A percentile compares a stretch with the other conserved stretches of the same genome.
Conservation (phyloP, 495 filamentous ascomycete genomes). For the Tuber indicum region DNA sequence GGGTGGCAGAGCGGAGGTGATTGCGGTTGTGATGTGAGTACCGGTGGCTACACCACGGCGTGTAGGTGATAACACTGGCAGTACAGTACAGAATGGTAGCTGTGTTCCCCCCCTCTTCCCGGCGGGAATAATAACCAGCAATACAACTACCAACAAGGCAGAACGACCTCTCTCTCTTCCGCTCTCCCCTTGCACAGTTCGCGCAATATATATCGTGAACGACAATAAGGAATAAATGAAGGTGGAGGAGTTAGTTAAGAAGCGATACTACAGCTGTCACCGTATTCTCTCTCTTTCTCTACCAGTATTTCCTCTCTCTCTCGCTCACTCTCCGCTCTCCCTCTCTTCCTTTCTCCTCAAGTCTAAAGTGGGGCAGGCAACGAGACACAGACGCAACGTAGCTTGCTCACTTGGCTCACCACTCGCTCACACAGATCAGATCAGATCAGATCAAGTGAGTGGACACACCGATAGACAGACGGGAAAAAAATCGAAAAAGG, state of each 20-base stretch:
- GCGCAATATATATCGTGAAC: conserved; percentile 1
- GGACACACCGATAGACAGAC: background rate
- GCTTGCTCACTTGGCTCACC: conserved; percentile 1
- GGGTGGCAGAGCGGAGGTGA: conserved; percentile 13
- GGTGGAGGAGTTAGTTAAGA: background rate
- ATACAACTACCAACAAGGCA: background rate
- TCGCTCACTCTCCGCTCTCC: background rate
- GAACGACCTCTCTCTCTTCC: background rate
- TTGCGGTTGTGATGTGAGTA: conserved; percentile 1
- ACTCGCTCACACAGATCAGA: conserved; percentile 6
- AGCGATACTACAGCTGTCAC: background rate
- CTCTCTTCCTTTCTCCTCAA: conserved; percentile 4
- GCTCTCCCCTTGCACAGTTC: background rate
- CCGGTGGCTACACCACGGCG: conserved; percentile 2
- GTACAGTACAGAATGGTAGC: background rate
- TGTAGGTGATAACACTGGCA: conserved; percentile 4
- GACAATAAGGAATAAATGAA: background rate
- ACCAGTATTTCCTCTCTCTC: background rate
- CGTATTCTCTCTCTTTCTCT: background rate
- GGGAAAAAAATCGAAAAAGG: background rate
- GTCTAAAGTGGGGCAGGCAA: conserved; percentile 1
- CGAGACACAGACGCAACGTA: conserved; percentile 6
- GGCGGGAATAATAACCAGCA: background rate
- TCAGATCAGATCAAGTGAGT: conserved; percentile 2
- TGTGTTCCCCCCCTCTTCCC: background rate